phyloP scores from a whole-genome alignment of 345 rosid species.

The Salix suchowensis region DNA sequence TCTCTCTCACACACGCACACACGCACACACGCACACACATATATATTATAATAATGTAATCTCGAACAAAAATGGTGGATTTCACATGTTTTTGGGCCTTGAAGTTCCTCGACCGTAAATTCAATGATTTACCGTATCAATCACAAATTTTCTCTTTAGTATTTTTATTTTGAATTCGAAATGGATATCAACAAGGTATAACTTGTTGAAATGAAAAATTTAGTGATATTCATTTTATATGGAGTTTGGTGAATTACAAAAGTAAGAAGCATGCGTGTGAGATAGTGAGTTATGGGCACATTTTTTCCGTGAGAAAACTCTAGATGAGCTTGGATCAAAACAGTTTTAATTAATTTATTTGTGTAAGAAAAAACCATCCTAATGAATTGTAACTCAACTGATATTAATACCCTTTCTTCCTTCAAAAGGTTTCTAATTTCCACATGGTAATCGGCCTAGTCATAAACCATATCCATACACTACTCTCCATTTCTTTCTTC shows the following conservation, averaged over 20 bases:
- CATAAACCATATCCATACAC: too few species aligned
- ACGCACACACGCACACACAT: too few species aligned
- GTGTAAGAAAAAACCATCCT: background rate
- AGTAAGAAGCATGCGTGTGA: background rate
- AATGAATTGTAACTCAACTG: too few species aligned
- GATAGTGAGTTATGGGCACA: background rate
- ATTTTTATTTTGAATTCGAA: too few species aligned
- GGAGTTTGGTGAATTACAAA: background rate
- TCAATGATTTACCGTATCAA: background rate
- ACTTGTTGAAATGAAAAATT: background rate
- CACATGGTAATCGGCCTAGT: too few species aligned
- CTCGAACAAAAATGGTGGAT: background rate
- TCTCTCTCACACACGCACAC: fast-evolving
- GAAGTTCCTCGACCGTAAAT: background rate
- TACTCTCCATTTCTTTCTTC: too few species aligned
- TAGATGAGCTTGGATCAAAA: background rate
- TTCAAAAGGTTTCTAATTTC: too few species aligned
- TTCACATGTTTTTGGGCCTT: background rate
- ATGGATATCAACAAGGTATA: too few species aligned
- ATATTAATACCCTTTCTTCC: too few species aligned
- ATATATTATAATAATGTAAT: background rate
- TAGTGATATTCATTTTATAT: background rate
- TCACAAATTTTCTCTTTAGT: background rate
- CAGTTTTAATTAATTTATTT: background rate
- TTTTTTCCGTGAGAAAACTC: background rate